Conservation (phyloP, 768 basidiomycete genomes). For the Lactarius psammicola region DNA sequence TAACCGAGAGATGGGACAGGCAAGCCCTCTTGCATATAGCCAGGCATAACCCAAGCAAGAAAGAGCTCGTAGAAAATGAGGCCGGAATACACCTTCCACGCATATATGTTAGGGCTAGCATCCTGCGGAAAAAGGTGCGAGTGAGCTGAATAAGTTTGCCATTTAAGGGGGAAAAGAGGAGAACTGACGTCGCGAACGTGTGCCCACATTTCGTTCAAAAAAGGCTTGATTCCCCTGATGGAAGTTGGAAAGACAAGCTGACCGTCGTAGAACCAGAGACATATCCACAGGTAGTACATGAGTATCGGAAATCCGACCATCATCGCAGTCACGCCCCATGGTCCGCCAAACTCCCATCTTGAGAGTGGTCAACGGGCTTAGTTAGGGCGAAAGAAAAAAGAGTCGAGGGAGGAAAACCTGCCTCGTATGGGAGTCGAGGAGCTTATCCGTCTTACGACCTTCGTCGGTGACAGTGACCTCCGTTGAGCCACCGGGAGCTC, state of each 20-base stretch:
- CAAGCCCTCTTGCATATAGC: slow-evolving; percentile 90
- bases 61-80: slow-evolving; percentile 87
- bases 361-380: slow-evolving; percentile 12
- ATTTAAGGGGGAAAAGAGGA: neutral
- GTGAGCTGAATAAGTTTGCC: neutral
- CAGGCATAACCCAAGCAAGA: slow-evolving; percentile 88
- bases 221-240: slow-evolving; percentile 68
- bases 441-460: slow-evolving; percentile 70
- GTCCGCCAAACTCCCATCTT: slow-evolving; percentile 97
- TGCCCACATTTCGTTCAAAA: slow-evolving; percentile 78
- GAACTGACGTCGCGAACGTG: slow-evolving; percentile 71
- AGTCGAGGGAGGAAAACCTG: slow-evolving; percentile 40
- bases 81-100: slow-evolving; percentile 87
- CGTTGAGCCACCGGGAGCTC: slow-evolving; percentile 30
- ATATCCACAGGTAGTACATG: slow-evolving; percentile 99
- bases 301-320: slow-evolving; percentile 92
- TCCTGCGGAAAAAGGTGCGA: slow-evolving; percentile 51
- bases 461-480: slow-evolving; percentile 55
- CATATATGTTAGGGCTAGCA: slow-evolving; percentile 85
- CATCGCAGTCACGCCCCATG: slow-evolving; percentile 85
- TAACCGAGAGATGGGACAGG: slow-evolving; percentile 94
- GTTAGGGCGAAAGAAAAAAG: neutral
- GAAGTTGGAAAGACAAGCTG: slow-evolving; percentile 68
- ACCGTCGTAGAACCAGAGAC: slow-evolving; percentile 95
- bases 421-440: slow-evolving; percentile 51